Base-by-base conservation (phyloP, 768 basidiomycete species). In the Trametes cinnabarina region DNA sequence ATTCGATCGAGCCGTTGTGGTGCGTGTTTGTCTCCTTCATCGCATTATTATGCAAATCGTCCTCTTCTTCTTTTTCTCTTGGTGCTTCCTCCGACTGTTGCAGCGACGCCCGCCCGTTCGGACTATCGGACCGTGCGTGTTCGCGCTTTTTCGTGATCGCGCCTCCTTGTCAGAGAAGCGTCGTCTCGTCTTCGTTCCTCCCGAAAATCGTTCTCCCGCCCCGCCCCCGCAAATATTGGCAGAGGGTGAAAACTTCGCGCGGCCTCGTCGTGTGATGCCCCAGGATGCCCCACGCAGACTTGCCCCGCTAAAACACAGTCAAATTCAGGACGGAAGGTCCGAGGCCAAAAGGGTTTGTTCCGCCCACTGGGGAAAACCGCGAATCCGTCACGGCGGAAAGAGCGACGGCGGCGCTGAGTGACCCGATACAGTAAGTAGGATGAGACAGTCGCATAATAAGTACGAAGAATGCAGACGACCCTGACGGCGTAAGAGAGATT, bases 161-260 rank as follows among this genome's bases (percentile, higher is more conserved):
- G 30, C 30, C 30, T 32, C 12, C 30, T 32, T 32, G 37, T 39
- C 37, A 39, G 37, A 39, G 37, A 44, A 14, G 11, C 44, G 23
- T 3, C 25, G 22, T 25, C 9, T 25, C 23, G 3, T 22, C 23
- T 6, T 22, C 42, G 35, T 37, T 15, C 49, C 37, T 40, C 30
- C 49, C 44, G 44, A 23, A 15, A 47, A 55, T 37, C n/a, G 26
- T 40, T 55, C 54, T 40, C 46, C 54, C 46, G 54, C 54, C 46
- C 54, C 54, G 44, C 54, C 54, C 46, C 46, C 54, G 46, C 53
- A 12, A 12, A 23, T 25, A 55, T 47, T 54, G 22, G 52, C 46
- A 37, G 34, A 37, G 44, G 44, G 25, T 11, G 44, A 46, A 46
- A 46, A 46, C 15, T 46, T 25, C 22, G 22, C 44, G 44, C 22